phyloP scores from a whole-genome alignment of 768 basidiomycete species.

The Leccinum subtestaceum region DNA sequence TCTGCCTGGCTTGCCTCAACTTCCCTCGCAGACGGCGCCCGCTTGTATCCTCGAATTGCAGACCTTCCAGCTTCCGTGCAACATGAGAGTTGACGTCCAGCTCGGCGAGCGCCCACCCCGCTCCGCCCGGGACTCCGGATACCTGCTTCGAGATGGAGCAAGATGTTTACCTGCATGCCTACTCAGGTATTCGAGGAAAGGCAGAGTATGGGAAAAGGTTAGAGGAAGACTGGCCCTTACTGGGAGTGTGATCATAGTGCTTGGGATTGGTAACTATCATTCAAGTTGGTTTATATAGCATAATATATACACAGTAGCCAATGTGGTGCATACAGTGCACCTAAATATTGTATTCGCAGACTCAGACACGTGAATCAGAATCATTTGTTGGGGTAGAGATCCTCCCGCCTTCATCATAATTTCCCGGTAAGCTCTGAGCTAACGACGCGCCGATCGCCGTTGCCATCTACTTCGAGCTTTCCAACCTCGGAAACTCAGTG shows the following conservation, averaged over 20 bases:
- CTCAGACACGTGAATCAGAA: no score
- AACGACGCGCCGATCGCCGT: background rate
- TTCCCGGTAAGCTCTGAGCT: background rate
- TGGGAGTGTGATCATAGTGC: background rate
- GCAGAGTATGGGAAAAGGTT: background rate
- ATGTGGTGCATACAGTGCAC: background rate
- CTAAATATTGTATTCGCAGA: background rate
- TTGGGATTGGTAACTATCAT: background rate
- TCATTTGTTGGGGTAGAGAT: background rate
- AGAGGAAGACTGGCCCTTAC: background rate
- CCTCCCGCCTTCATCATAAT: background rate
- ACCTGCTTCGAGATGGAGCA: background rate
- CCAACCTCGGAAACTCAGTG: slow-evolving; percentile 9
- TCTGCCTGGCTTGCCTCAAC: background rate
- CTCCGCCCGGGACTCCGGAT: background rate
- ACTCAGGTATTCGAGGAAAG: background rate
- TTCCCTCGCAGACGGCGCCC: no score
- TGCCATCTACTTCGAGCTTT: background rate
- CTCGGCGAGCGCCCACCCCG: background rate
- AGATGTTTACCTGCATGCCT: background rate
- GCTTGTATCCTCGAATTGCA: background rate
- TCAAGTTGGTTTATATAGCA: background rate
- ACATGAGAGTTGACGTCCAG: background rate
- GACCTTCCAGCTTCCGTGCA: background rate
- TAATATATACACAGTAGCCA: background rate